phyloP scores from a whole-genome alignment of 768 basidiomycete species.

The Lactifluus pinguis region DNA sequence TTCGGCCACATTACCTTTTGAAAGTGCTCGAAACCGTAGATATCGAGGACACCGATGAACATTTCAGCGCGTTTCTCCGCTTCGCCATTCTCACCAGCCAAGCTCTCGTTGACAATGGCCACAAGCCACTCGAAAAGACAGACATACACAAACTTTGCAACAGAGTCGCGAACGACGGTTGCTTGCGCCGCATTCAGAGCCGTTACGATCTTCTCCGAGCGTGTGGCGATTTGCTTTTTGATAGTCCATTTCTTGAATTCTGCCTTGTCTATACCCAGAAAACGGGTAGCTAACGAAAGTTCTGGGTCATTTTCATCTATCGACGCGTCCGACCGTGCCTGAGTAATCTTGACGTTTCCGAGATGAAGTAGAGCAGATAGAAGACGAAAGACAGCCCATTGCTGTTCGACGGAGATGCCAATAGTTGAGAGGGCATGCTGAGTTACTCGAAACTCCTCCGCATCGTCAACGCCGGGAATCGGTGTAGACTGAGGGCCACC shows the following conservation, averaged over 20 bases:
- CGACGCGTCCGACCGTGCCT: conserved; percentile 69
- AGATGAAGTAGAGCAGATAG: conserved; percentile 90
- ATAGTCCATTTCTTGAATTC: conserved; percentile 99
- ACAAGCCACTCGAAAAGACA: conserved; percentile 99
- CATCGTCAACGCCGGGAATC: conserved; percentile 90
- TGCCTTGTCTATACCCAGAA: conserved; percentile 79
- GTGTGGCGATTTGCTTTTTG: conserved; percentile 94
- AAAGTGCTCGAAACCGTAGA: conserved; percentile 96
- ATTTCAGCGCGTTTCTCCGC: conserved; percentile 87
- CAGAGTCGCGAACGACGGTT: conserved; percentile 88
- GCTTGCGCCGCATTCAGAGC: conserved; percentile 81
- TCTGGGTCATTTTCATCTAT: conserved; percentile 79
- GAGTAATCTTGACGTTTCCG: conserved; percentile 92
- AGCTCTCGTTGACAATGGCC: conserved; percentile 91
- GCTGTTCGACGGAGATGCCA: conserved; percentile 94
- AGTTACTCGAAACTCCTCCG: conserved; percentile 88
- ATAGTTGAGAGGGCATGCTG: conserved; percentile 95
- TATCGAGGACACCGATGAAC: conserved; percentile 99
- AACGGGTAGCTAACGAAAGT: conserved; percentile 72
- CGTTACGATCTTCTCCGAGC: conserved; percentile 93
- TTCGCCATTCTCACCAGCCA: conserved; percentile 91
- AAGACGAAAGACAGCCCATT: conserved; percentile 96
- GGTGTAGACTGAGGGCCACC: conserved; percentile 83
- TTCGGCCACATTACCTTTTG: conserved; percentile 56
- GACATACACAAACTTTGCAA: conserved; percentile 97